phyloP scores from a whole-genome alignment of 2,329 filamentous ascomycete species.

The Fonsecaea pugnacius region DNA sequence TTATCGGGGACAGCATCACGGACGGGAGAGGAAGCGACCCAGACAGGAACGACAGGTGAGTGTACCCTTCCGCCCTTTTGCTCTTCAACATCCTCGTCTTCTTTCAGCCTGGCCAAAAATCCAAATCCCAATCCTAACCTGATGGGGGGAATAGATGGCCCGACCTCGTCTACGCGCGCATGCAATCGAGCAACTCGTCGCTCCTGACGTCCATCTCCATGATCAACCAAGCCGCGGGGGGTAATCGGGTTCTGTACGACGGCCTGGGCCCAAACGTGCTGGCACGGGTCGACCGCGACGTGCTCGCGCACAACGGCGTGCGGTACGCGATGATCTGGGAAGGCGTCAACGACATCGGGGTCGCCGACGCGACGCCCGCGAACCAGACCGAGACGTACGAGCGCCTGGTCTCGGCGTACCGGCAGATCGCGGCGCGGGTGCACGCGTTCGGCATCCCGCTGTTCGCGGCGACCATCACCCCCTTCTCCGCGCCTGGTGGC shows the following conservation, averaged over 20 bases:
- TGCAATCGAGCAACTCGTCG: slow-evolving; percentile 51
- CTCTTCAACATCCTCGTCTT: not conserved
- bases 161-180: slow-evolving; percentile 58
- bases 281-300: slow-evolving; percentile 66
- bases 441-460: slow-evolving; percentile 60
- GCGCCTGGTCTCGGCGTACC: slow-evolving; percentile 61
- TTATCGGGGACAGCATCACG: slow-evolving; percentile 69
- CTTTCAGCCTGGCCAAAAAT: not conserved
- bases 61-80: not conserved
- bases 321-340: slow-evolving; percentile 69
- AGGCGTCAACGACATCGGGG: slow-evolving; percentile 71
- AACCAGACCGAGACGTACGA: slow-evolving; percentile 56
- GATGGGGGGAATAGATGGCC: slow-evolving; percentile 55
- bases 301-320: slow-evolving; percentile 62
- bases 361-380: slow-evolving; percentile 48
- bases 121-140: not conserved
- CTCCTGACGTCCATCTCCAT: slow-evolving; percentile 58
- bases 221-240: slow-evolving; percentile 69
- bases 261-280: slow-evolving; percentile 66
- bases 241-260: slow-evolving; percentile 67
- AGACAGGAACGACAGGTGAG: slow-evolving; percentile 60
- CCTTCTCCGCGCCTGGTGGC: slow-evolving; percentile 55
- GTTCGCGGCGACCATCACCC: slow-evolving; percentile 69
- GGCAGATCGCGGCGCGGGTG: slow-evolving; percentile 61
- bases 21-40: slow-evolving; percentile 66